Percentiles rank a stretch among this genome's conserved stretches.
Evolutionary conservation across 257 asterid species (phyloP).

Genomic region (Penstemon newberryi): DNA sequence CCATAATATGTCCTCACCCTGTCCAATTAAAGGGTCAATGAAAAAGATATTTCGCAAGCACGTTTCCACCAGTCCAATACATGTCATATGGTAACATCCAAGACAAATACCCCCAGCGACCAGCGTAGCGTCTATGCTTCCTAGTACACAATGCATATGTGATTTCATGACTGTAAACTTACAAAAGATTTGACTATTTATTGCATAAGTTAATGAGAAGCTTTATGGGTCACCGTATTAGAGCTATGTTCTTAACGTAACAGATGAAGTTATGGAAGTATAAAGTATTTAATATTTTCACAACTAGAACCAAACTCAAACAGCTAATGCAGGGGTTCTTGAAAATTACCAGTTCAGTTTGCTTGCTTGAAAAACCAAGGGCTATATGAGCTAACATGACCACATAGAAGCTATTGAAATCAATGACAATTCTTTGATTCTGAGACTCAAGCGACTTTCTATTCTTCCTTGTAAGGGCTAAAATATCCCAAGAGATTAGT

Average conservation of each 20-base stretch:
- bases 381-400: constrained; percentile 88
- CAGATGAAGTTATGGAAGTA: not conserved
- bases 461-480: constrained; percentile 84
- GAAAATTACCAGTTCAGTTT: constrained; percentile 67
- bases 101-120: no score
- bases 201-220: no score
- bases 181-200: no score
- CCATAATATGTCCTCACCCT: not conserved
- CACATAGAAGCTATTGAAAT: constrained; percentile 75
- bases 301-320: not conserved
- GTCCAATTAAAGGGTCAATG: not conserved
- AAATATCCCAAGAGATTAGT: constrained; percentile 81
- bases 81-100: no score
- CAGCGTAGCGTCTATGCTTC: no score
- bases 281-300: not conserved
- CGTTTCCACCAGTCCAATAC: not conserved
- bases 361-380: constrained; percentile 91
- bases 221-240: not conserved
- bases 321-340: not conserved
- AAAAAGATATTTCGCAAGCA: not conserved
- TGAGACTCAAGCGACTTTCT: constrained; percentile 85
- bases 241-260: not conserved
- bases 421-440: constrained; percentile 86
- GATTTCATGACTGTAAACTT: no score
- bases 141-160: no score